Evolutionary conservation across 2,329 filamentous ascomycete species (phyloP).

Genomic region (Diatrype stigma): DNA sequence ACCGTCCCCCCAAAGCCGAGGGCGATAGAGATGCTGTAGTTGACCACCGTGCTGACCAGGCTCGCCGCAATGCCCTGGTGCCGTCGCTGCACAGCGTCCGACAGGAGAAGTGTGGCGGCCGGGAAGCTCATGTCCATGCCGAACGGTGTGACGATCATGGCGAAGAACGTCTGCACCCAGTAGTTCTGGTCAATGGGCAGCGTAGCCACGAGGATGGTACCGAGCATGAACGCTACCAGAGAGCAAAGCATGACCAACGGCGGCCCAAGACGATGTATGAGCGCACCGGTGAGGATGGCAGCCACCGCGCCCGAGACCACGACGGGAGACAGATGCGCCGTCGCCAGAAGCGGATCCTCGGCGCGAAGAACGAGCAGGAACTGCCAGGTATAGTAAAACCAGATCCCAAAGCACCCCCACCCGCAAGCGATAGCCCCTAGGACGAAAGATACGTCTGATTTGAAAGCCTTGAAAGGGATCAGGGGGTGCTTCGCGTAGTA

Average conservation of each 20-base stretch:
- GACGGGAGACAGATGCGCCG: constrained; percentile 27
- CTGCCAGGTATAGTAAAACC: constrained; percentile 48
- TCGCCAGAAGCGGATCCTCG: constrained; percentile 26
- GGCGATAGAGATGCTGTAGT: constrained; percentile 54
- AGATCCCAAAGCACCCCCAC: constrained; percentile 52
- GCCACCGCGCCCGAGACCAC: constrained; percentile 23
- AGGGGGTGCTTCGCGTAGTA: constrained; percentile 45
- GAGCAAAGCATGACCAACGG: constrained; percentile 20
- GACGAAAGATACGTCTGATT: constrained; percentile 49
- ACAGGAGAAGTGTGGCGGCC: constrained; percentile 47
- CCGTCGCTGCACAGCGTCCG: constrained; percentile 30
- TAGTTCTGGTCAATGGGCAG: constrained; percentile 45
- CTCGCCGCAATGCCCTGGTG: constrained; percentile 32
- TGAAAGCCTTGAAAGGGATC: constrained; percentile 50
- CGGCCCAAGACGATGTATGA: constrained; percentile 28
- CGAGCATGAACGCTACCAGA: constrained; percentile 19
- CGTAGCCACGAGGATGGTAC: constrained; percentile 22
- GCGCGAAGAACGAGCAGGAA: constrained; percentile 41
- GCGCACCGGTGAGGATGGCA: constrained; percentile 28
- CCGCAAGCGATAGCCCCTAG: constrained; percentile 50
- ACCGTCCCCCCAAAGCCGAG: constrained; percentile 53
- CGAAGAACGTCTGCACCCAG: constrained; percentile 50
- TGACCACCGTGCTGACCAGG: constrained; percentile 53
- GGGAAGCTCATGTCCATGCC: constrained; percentile 57
- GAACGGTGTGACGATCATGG: constrained; percentile 40